These are phyloP conservation scores for Earliella scabrosa DNA, from an alignment of 1,284 basidiomycete species.

Conservation along the genomic window DNA sequence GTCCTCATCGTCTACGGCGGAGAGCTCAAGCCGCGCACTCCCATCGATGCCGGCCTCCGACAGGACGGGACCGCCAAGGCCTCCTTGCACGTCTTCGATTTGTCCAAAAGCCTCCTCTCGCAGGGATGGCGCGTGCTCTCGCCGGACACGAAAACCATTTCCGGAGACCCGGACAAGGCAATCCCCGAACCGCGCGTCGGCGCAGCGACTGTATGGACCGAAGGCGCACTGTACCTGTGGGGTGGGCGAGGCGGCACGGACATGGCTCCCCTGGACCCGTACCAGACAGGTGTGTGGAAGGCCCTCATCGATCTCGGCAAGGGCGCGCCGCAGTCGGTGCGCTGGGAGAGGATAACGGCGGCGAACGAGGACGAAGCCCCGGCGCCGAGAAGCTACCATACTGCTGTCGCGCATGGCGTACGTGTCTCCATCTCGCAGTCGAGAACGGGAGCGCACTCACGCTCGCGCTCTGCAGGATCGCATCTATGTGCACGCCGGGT, in stretches of 20 bases:
- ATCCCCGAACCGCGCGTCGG: conserved; percentile 41
- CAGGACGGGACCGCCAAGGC: conserved; percentile 18
- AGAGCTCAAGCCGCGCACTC: conserved; percentile 44
- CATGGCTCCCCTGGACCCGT: conserved; percentile 38
- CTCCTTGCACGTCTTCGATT: conserved; percentile 34
- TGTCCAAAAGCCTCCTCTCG: conserved; percentile 11
- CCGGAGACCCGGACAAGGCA: not conserved
- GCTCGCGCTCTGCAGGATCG: conserved; percentile 31
- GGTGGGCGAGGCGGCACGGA: conserved; percentile 47
- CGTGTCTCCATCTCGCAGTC: conserved; percentile 1
- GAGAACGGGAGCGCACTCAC: not conserved
- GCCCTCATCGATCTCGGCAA: conserved; percentile 5
- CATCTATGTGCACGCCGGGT: conserved; percentile 49
- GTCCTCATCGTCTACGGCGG: conserved; percentile 42
- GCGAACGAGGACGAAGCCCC: conserved; percentile 31
- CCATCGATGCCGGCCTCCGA: conserved; percentile 34
- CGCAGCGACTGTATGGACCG: conserved; percentile 34
- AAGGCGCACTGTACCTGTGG: conserved; percentile 43
- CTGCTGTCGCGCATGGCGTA: conserved; percentile 28
- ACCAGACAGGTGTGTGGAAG: conserved; percentile 39
- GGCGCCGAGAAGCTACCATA: conserved; percentile 36
- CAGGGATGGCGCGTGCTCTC: conserved; percentile 22
- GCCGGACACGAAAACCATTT: conserved; percentile 5
- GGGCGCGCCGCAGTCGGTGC: conserved; percentile 16
- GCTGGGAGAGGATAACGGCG: conserved; percentile 32